Conservation (phyloP, 768 basidiomycete species). For the Mycena kentingensis region DNA sequence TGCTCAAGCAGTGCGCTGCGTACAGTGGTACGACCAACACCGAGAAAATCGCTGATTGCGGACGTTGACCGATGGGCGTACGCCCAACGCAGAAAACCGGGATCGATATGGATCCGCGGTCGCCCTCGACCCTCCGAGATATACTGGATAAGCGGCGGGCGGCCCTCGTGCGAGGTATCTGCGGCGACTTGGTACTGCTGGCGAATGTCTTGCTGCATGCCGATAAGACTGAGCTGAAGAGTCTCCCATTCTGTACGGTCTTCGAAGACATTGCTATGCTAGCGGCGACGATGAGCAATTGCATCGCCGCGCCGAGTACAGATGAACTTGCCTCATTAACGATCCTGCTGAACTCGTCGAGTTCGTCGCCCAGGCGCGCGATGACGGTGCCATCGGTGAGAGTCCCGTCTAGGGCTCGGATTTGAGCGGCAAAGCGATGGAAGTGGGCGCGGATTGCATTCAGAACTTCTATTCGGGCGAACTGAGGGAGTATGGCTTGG, state of each 20-base stretch:
- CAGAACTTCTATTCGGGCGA: too few relatives aligned
- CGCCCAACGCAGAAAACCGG: conserved; percentile 24
- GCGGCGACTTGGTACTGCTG: conserved; percentile 10
- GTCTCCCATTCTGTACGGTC: conserved; percentile 4
- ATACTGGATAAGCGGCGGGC: conserved; percentile 8
- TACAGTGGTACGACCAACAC: conserved; percentile 15
- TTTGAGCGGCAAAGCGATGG: background rate
- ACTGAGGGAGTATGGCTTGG: too few relatives aligned
- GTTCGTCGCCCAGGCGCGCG: background rate
- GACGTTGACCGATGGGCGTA: conserved; percentile 18
- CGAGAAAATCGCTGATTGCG: conserved; percentile 17
- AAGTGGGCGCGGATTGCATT: background rate
- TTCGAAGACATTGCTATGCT: conserved; percentile 15
- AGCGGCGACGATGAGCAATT: background rate
- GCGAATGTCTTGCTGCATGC: conserved; percentile 16
- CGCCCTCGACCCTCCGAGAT: conserved; percentile 16
- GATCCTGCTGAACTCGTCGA: background rate
- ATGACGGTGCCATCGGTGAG: background rate
- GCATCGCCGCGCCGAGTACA: background rate
- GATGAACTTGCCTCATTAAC: background rate
- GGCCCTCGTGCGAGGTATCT: conserved; percentile 17
- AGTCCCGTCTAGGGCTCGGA: background rate
- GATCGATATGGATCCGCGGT: conserved; percentile 20
- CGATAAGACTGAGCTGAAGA: conserved; percentile 7
- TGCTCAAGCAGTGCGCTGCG: conserved; percentile 16